Evolutionary conservation across 2,329 filamentous ascomycete genomes (phyloP), one percentile per base, ranked within the genome.

Genomic region (Cryphonectria japonica): DNA sequence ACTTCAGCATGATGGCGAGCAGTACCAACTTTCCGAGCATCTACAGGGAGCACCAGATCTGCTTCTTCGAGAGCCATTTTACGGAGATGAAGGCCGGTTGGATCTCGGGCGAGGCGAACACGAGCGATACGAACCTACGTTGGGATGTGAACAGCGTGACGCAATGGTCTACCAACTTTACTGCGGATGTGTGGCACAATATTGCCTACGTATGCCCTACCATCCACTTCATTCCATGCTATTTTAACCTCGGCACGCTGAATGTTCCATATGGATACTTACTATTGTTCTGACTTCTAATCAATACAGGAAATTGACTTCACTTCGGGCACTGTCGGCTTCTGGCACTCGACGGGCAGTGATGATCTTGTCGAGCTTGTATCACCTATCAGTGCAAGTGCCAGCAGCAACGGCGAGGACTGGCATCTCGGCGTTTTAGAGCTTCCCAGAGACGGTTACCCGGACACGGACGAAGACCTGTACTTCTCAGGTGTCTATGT

Each of bases 361-460:
- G 85, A 86, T 50, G 80, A 86, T 29, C 82, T 93, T 32, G 84
- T 80, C 69, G 85, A 88, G 77, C 86, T 87, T 0, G 89, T 90
- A 5, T 84, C 85, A 3, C 88, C 90, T 1, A 85, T 93, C 65
- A 52, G 34, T 29, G 84, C 84, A 6, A 87, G 85, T 0, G 86
- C 85, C 65, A 88, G 84, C 39, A 91, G 88, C 65, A 91, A 93
- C 78, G 91, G 90, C 54, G 86, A 85, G 2, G 91, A 93, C 78
- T 93, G 90, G 89, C 91, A 94, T 80, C 79, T 94, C 63, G 91
- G 91, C 71, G 87, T 92, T 34, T 82, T 93, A 68, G 87, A 92
- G 74, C 82, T 93, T 69, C 88, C 90, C 16, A 83, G 87, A 26
- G 80, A 82, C 46, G 88, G 88, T 0, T 86, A 86, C 64, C 79